A percentile compares a stretch with the other conserved stretches of the same genome.
Conservation (phyloP, 208 protist genomes). For the Leishmania major region DNA sequence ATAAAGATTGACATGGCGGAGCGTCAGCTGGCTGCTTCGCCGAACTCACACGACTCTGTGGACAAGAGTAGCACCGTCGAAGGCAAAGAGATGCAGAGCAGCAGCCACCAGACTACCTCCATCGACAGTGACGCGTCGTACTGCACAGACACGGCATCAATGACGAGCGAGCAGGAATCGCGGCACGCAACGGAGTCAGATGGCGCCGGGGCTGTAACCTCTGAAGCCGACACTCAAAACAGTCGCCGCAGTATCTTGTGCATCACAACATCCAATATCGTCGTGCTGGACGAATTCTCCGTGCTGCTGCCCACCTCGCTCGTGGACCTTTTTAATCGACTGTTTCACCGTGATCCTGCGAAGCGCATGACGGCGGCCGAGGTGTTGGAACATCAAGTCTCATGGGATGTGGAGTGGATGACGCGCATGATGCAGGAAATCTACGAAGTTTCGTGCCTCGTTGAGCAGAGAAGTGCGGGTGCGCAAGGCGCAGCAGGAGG, state of each 20-base stretch:
- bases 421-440: conserved; percentile 58
- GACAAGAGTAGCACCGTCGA: background rate
- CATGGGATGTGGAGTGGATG: conserved; percentile 83
- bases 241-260: conserved; percentile 39
- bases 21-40: conserved; percentile 9
- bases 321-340: conserved; percentile 69
- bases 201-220: background rate
- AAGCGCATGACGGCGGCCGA: conserved; percentile 78
- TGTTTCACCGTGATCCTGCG: conserved; percentile 67
- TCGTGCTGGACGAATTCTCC: conserved; percentile 40
- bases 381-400: conserved; percentile 75
- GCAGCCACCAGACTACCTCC: background rate
- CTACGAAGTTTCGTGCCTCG: conserved; percentile 32
- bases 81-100: background rate
- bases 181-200: background rate
- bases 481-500: conserved; percentile 8
- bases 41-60: background rate
- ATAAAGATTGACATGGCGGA: conserved; percentile 25
- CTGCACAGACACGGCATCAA: background rate
- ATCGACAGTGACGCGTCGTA: background rate
- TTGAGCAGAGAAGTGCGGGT: conserved; percentile 16
- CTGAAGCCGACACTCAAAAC: background rate
- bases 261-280: conserved; percentile 46
- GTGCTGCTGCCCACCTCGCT: conserved; percentile 56
- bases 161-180: background rate